Base-by-base conservation (phyloP, 2,329 filamentous ascomycete species). In the Hypoxylon rubiginosum region DNA sequence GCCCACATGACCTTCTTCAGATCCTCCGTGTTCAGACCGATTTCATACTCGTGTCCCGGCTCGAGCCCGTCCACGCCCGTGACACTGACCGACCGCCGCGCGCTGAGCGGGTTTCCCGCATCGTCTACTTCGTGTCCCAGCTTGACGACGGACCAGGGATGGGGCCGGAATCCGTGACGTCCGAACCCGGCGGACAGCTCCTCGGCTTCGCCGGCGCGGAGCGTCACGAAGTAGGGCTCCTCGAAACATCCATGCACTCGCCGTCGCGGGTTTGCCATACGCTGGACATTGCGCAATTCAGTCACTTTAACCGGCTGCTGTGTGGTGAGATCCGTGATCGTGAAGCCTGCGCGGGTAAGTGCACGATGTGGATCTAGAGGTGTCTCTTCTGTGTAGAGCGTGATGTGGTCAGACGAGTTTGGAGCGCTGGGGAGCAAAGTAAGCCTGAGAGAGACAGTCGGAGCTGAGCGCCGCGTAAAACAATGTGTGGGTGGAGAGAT, bases 11-110 rank as follows among this genome's bases (percentile, higher is more conserved):
- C 41, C 15, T 26, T 28, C 28, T 21, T 6, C 26, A 45, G 39
- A 9, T 19, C 28, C 4, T 39, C 50, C n/a, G 19, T n/a, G 41
- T 56, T 41, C 21, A 56, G 6, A 21, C 53, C 36, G 19, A 56
- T 21, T 24, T 56, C 53, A 34, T 56, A 56, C 53, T 46, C 53
- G 26, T 56, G 53, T 9, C 53, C 53, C 53, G 53, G 36, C 53
- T 56, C 53, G 19, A 56, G 11, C 8, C 39, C 53, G 28, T 56
- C 36, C 10, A 56, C 39, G 21, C 39, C 53, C 24, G 24, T 56
- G 36, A 56, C 53, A 28, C 53, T 32, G 3, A n/a, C 9, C 19
- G 53, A 56, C 26, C 53, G 24, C 21, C 39, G 36, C 6, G 30
- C 36, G 8, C 19, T 45, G 21, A 36, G 36, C 24, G 21, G 36